Percentiles rank a stretch among this genome's conserved stretches.
Evolutionary conservation across 2,329 filamentous ascomycete genomes (phyloP).

Genomic region (Penicillium sp.): DNA sequence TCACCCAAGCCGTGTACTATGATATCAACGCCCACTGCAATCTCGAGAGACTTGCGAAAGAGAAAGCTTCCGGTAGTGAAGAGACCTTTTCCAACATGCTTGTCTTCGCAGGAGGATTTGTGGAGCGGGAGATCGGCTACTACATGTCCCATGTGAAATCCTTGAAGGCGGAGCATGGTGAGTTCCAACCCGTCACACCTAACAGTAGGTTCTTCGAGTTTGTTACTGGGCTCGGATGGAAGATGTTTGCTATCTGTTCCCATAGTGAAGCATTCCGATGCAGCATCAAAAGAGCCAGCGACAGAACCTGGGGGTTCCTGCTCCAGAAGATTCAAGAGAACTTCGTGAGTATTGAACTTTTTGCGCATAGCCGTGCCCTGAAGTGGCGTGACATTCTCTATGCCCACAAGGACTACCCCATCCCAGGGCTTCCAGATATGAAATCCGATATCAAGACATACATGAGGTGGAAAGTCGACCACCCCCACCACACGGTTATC

Average conservation of each 20-base stretch:
- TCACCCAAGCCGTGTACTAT: background rate
- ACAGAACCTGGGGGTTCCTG: constrained; percentile 14
- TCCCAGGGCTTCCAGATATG: background rate
- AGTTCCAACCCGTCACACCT: background rate
- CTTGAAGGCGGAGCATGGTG: background rate
- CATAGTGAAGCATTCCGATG: constrained; percentile 22
- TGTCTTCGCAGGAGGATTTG: background rate
- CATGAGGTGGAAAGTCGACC: constrained; percentile 3
- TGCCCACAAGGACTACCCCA: background rate
- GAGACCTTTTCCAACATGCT: background rate
- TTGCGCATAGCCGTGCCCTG: constrained; percentile 18
- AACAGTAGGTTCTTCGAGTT: constrained; percentile 1
- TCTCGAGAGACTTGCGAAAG: background rate
- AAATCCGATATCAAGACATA: background rate
- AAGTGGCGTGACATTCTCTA: constrained; percentile 19
- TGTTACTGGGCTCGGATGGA: constrained; percentile 18
- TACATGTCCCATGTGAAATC: background rate
- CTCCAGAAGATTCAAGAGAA: constrained; percentile 14
- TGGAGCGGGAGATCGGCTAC: background rate
- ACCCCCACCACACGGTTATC: constrained; percentile 14
- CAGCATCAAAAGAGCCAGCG: background rate
- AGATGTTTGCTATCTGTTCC: constrained; percentile 22
- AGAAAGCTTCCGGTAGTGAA: no score
- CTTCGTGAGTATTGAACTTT: constrained; percentile 20
- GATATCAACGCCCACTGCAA: background rate